Conservation (phyloP, 768 basidiomycete genomes). For the Obba rivulosa region DNA sequence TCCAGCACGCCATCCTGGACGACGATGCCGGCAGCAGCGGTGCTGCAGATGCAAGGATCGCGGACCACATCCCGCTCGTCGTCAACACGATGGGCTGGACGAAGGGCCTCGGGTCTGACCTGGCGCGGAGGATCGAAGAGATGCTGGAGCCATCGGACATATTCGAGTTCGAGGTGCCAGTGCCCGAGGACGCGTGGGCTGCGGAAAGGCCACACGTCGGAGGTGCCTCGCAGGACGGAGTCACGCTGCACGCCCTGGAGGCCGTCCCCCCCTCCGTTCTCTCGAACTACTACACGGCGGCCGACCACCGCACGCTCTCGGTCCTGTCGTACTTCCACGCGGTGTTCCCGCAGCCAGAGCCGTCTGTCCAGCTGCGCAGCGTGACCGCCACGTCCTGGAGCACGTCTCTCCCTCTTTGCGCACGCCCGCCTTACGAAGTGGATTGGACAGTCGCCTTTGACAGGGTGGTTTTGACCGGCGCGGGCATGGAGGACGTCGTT, state of each 20-base stretch:
- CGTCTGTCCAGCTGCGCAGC: constrained; percentile 13
- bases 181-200: constrained; percentile 5
- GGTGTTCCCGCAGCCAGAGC: constrained; percentile 23
- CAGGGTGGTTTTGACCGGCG: constrained; percentile 60
- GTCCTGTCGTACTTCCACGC: constrained; percentile 78
- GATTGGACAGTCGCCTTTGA: constrained; percentile 53
- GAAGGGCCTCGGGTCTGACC: constrained; percentile 86
- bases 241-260: constrained; percentile 26
- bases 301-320: constrained; percentile 67
- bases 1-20: constrained; percentile 42
- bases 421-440: constrained; percentile 68
- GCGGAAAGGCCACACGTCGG: background rate
- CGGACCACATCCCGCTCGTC: constrained; percentile 70
- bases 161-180: constrained; percentile 39
- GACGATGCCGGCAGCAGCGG: constrained; percentile 21
- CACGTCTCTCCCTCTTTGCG: constrained; percentile 60
- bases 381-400: constrained; percentile 53
- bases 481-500: constrained; percentile 76
- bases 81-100: constrained; percentile 98
- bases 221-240: background rate
- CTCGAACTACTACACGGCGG: constrained; percentile 45
- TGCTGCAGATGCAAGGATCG: constrained; percentile 34
- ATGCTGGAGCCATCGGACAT: constrained; percentile 55
- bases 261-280: constrained; percentile 41
- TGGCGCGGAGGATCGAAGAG: constrained; percentile 66